A percentile compares a stretch with the other conserved stretches of the same genome.
These are phyloP conservation scores for Scutellaria barbata DNA, from an alignment of 257 asterid species.

Conservation along the genomic window DNA sequence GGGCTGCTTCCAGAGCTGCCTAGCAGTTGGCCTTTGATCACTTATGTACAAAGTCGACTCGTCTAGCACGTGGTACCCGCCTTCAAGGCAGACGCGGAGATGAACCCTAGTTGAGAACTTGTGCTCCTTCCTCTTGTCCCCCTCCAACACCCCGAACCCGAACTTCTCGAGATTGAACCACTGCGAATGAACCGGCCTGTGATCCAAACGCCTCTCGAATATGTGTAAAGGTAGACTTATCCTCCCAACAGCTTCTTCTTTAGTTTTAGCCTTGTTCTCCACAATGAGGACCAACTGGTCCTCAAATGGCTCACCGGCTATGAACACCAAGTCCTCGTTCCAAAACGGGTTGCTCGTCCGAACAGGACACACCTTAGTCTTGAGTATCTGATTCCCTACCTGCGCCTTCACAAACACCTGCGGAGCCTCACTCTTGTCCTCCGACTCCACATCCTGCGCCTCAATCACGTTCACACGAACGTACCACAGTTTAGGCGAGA, in stretches of 20 bases:
- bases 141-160: slow-evolving; percentile 61
- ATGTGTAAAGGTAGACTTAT: slow-evolving; percentile 43
- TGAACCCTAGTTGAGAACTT: slow-evolving; percentile 67
- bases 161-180: slow-evolving; percentile 69
- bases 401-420: slow-evolving; percentile 47
- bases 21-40: slow-evolving; percentile 71
- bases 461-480: slow-evolving; percentile 65
- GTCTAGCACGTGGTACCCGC: slow-evolving; percentile 72
- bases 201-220: slow-evolving; percentile 64
- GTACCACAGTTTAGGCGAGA: slow-evolving; percentile 83
- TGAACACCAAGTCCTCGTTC: slow-evolving; percentile 46
- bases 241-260: slow-evolving; percentile 65
- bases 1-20: slow-evolving; percentile 65
- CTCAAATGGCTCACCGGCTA: slow-evolving; percentile 47
- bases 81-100: slow-evolving; percentile 64
- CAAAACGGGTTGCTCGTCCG: slow-evolving; percentile 33
- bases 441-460: slow-evolving; percentile 66
- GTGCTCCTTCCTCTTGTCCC: slow-evolving; percentile 57
- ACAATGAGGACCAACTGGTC: slow-evolving; percentile 35
- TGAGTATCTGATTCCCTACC: slow-evolving; percentile 34
- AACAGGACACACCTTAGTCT: slow-evolving; percentile 25
- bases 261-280: slow-evolving; percentile 36
- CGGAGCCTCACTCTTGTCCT: slow-evolving; percentile 57
- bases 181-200: slow-evolving; percentile 55
- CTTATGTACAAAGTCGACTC: slow-evolving; percentile 71